These are phyloP conservation scores for Aegilops bicornis DNA, from an alignment of 176 grass and related monocot species.

Conservation along the genomic window DNA sequence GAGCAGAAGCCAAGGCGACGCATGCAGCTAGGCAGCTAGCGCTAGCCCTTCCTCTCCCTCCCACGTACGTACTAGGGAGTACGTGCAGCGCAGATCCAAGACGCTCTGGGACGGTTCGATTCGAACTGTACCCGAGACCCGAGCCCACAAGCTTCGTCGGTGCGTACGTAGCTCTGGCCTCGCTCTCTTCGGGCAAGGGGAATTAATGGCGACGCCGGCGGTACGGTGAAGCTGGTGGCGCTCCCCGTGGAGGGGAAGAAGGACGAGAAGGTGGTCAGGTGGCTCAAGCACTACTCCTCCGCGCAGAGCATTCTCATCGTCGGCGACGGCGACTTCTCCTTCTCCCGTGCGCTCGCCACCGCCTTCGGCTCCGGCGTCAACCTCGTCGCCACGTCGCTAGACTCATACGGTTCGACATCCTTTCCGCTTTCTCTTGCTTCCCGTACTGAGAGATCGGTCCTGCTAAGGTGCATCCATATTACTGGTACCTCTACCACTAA, in stretches of 20 bases:
- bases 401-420: not conserved
- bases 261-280: constrained; percentile 9
- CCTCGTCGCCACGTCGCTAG: constrained; percentile 54
- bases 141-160: too few species aligned
- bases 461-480: too few species aligned
- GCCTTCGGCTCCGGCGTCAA: constrained; percentile 47
- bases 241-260: not conserved
- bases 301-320: constrained; percentile 45
- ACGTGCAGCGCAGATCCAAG: too few species aligned
- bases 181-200: not conserved
- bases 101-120: too few species aligned
- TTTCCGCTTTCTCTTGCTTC: too few species aligned
- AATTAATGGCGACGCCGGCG: not conserved
- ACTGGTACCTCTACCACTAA: too few species aligned
- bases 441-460: too few species aligned
- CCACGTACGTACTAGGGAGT: not conserved
- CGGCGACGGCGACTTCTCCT: constrained; percentile 57
- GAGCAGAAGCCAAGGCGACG: not conserved
- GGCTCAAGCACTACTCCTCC: constrained; percentile 43
- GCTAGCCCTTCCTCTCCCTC: not conserved
- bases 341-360: constrained; percentile 47
- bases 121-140: too few species aligned
- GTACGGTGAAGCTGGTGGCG: not conserved
- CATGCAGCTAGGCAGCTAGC: not conserved
- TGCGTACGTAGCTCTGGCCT: not conserved